Evolutionary conservation across 1,139 yeast species (phyloP), one percentile per base, ranked within the genome.

Genomic region (Candida freyschussii): DNA sequence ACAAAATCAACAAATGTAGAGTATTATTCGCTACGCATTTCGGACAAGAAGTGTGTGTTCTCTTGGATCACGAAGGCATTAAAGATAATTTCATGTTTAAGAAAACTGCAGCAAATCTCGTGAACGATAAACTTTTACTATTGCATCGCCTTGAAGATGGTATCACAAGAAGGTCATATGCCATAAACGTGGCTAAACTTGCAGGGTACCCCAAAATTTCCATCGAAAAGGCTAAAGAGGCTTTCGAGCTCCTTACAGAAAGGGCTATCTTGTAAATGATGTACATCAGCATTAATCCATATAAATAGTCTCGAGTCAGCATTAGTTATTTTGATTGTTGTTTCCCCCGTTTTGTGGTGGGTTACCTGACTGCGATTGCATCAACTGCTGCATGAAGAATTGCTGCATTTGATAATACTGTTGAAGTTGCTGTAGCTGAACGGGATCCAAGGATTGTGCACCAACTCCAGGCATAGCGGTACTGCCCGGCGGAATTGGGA

Each of bases 11-110:
- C 47, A 67, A 72, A 45, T 80, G 95, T 46, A 68, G 95, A 15
- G 73, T 93, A 0, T 62, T 91, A 12, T 91, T 91, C 64, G 96
- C 98, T 1, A 91, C 98, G 0, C 98, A 91, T 63, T 91, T 80
- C 57, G 96, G 95, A 0, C 60, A 61, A 2, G 95, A 86, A 45
- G 55, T 87, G 9, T 57, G 69, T 13, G 47, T 58, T 1, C 49
- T 77, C 3, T 56, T 74, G 8, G 42, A 45, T 41, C 3, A 34
- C 39, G 29, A 45, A 47, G 29, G 44, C 36, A 11, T 45, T 57
- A 12, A 20, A 6, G 24, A 45, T 60, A 34, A 40, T 0, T 55
- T 56, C 17, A 50, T 57, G 12, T 50, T 64, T 15, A 56, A 55
- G 27, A 59, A 55, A 13, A 55, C 87, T 0, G 66, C 69, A 20